Percentiles rank a stretch among this genome's conserved stretches.
These are phyloP conservation scores for Trypanosoma boissoni DNA, from an alignment of 208 protist species.

Conservation along the genomic window DNA sequence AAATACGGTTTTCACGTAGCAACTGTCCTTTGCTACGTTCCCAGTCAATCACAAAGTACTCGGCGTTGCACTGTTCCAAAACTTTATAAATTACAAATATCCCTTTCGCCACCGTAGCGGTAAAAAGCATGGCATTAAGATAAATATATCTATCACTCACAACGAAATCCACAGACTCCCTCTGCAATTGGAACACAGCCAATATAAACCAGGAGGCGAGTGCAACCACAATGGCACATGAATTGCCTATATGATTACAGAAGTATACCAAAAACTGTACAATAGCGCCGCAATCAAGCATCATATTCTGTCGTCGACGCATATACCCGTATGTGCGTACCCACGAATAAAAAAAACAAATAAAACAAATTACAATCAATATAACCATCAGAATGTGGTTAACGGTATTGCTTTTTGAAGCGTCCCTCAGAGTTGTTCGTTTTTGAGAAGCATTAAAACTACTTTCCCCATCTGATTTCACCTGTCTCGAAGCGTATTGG, in stretches of 20 bases:
- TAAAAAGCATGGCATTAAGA: constrained; percentile 68
- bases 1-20: constrained; percentile 79
- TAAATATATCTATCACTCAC: constrained; percentile 43
- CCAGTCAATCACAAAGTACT: constrained; percentile 91
- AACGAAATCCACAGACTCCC: constrained; percentile 28
- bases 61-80: constrained; percentile 82
- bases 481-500: no score
- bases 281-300: constrained; percentile 43
- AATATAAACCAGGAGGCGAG: constrained; percentile 74
- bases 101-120: constrained; percentile 43
- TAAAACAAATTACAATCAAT: constrained; percentile 46
- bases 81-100: constrained; percentile 68
- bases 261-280: constrained; percentile 74
- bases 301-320: constrained; percentile 70
- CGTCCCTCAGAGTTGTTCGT: constrained; percentile 26
- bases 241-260: constrained; percentile 67
- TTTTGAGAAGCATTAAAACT: background rate
- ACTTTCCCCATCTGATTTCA: no score
- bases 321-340: constrained; percentile 79
- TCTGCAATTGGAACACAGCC: constrained; percentile 56
- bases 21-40: constrained; percentile 81
- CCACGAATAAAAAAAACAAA: constrained; percentile 66
- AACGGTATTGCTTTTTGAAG: constrained; percentile 29
- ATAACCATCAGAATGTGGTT: constrained; percentile 43
- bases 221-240: constrained; percentile 51